These are phyloP conservation scores for Rhizopogon rudus DNA, from an alignment of 768 basidiomycete genomes.

Conservation along the genomic window DNA sequence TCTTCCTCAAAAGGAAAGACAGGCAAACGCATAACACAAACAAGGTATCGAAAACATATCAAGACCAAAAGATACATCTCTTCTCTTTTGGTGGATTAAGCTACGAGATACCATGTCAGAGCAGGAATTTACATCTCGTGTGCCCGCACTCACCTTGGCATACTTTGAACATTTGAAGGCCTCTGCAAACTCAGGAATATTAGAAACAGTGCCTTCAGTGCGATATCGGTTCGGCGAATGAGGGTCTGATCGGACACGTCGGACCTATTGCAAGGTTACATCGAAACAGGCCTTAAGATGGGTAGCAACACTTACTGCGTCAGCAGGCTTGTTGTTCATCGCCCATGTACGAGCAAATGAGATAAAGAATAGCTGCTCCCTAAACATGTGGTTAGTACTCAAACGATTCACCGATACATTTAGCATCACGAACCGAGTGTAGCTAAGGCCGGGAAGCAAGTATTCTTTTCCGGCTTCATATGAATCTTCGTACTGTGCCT, in stretches of 20 bases:
- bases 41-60: constrained; percentile 8
- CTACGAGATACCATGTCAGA: constrained; percentile 29
- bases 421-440: constrained; percentile 48
- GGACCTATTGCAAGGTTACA: constrained; percentile 40
- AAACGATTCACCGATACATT: neutral
- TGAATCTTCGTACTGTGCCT: constrained; percentile 62
- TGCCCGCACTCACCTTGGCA: constrained; percentile 55
- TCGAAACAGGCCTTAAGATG: neutral
- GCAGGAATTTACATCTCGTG: neutral
- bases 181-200: constrained; percentile 83
- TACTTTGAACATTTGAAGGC: constrained; percentile 79
- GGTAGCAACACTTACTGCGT: constrained; percentile 47
- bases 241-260: constrained; percentile 80
- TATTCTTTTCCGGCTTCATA: constrained; percentile 57
- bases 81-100: constrained; percentile 80
- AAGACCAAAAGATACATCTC: constrained; percentile 79
- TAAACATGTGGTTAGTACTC: constrained; percentile 21
- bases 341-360: constrained; percentile 89
- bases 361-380: constrained; percentile 94
- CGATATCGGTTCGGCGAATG: constrained; percentile 81
- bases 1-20: constrained; percentile 6
- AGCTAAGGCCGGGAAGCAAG: constrained; percentile 76
- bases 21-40: neutral
- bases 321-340: constrained; percentile 69
- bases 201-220: constrained; percentile 81